A percentile compares a stretch with the other conserved stretches of the same genome.
Evolutionary conservation across 2,329 filamentous ascomycete species (phyloP).

Genomic region (Diaporthe citri): DNA sequence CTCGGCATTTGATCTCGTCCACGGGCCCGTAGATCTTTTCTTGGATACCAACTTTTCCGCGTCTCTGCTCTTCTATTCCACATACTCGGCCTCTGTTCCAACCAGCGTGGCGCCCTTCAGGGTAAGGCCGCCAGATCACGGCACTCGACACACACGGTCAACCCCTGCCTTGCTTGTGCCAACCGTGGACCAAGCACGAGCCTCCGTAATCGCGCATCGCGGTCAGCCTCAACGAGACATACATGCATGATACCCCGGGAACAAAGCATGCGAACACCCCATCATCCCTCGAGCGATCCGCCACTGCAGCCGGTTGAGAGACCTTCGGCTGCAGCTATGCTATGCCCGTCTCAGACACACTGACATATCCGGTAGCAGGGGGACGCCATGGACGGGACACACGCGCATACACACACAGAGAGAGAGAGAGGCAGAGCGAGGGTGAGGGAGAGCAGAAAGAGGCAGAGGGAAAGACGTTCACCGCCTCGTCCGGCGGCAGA

Average conservation of each 20-base stretch:
- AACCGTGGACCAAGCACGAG: background rate
- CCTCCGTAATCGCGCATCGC: background rate
- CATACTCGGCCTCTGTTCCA: too few relatives aligned
- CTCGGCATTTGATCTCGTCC: background rate
- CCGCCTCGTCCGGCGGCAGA: constrained; percentile 20
- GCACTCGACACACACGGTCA: background rate
- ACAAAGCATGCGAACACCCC: background rate
- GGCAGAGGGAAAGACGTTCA: background rate
- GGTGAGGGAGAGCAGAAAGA: background rate
- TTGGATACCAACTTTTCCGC: background rate
- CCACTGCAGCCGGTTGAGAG: background rate
- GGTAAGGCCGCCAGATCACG: background rate
- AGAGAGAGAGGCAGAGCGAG: background rate
- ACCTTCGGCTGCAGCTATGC: background rate
- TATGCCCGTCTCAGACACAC: constrained; percentile 5
- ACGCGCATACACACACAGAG: too few relatives aligned
- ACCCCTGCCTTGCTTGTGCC: background rate
- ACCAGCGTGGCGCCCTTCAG: background rate
- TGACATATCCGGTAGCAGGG: background rate
- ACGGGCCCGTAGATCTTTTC: background rate
- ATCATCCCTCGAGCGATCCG: background rate
- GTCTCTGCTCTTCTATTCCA: too few relatives aligned
- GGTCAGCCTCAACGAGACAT: background rate
- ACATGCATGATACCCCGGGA: background rate
- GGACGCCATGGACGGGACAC: background rate